phyloP scores from a whole-genome alignment of 768 basidiomycete genomes.

The Serendipita sp. region DNA sequence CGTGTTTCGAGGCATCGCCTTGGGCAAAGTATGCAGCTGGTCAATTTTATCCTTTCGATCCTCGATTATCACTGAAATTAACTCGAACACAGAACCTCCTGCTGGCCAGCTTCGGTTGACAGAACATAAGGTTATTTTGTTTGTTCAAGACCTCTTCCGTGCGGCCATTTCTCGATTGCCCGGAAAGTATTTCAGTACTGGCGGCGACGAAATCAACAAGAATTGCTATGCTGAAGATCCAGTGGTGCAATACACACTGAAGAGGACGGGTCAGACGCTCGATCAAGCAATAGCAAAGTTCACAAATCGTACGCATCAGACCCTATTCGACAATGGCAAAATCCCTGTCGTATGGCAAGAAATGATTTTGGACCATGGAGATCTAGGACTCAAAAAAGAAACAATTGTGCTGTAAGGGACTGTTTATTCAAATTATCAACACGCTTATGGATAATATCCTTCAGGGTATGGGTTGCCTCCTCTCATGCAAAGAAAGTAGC shows the following conservation, averaged over 20 bases:
- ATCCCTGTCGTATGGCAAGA: conserved; percentile 78
- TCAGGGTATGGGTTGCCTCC: conserved; percentile 60
- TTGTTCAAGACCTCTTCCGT: conserved; percentile 37
- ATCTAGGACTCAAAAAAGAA: conserved; percentile 30
- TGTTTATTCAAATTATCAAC: conserved; percentile 1
- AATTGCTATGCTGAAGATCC: conserved; percentile 50
- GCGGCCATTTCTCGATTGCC: conserved; percentile 32
- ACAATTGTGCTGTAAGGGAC: conserved; percentile 39
- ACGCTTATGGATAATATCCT: background rate
- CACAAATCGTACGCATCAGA: conserved; percentile 40
- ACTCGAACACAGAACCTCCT: conserved; percentile 38
- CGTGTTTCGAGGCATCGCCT: conserved; percentile 31
- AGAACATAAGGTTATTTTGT: conserved; percentile 40
- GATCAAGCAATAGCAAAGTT: conserved; percentile 50
- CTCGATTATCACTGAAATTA: background rate
- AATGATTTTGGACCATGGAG: conserved; percentile 43
- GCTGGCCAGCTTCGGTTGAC: conserved; percentile 70
- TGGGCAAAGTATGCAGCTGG: conserved; percentile 40
- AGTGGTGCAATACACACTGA: conserved; percentile 39
- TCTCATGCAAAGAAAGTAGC: conserved; percentile 42
- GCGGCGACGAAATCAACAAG: conserved; percentile 67
- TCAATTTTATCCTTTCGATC: conserved; percentile 10
- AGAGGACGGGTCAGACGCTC: conserved; percentile 34
- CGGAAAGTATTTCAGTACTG: conserved; percentile 54
- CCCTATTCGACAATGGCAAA: conserved; percentile 42